Percentiles rank a stretch among this genome's conserved stretches.
phyloP scores from a whole-genome alignment of 2,329 filamentous ascomycete species.

The Aspergillus vadensis region DNA sequence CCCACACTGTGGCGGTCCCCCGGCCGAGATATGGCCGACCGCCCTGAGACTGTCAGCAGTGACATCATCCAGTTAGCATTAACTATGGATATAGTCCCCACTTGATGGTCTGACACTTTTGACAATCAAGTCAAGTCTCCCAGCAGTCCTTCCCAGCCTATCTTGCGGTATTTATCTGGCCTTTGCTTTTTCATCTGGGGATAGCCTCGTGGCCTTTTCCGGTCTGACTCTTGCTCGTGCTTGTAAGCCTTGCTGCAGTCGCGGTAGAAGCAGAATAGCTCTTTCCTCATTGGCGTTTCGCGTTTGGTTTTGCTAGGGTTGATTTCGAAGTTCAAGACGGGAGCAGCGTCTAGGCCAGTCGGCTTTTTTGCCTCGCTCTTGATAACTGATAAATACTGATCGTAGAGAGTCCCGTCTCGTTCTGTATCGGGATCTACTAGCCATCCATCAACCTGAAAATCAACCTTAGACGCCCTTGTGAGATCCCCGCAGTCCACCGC shows the following conservation, averaged over 20 bases:
- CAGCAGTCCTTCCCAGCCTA: constrained; percentile 29
- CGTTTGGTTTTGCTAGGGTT: constrained; percentile 14
- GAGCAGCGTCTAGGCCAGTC: constrained; percentile 14
- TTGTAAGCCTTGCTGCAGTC: neutral
- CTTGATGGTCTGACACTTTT: too few species aligned
- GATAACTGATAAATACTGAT: constrained; percentile 19
- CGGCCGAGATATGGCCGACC: too few species aligned
- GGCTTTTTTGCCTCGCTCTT: neutral
- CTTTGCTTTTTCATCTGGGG: too few species aligned
- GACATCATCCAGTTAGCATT: too few species aligned
- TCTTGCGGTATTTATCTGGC: too few species aligned
- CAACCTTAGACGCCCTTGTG: constrained; percentile 20
- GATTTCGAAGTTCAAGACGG: constrained; percentile 30
- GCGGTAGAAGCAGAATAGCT: neutral
- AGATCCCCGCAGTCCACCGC: constrained; percentile 36
- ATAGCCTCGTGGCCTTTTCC: constrained; percentile 13
- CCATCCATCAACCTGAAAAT: constrained; percentile 32
- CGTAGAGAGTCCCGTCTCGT: constrained; percentile 18
- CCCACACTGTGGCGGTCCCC: neutral
- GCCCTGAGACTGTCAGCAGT: too few species aligned
- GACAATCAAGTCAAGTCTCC: constrained; percentile 27
- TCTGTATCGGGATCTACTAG: constrained; percentile 11
- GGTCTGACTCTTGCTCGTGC: neutral
- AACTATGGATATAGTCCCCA: too few species aligned
- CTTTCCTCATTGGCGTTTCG: neutral